A percentile compares a stretch with the other conserved stretches of the same genome.
Evolutionary conservation across 306 rosid species (phyloP).

Genomic region (Ochetophila trinervis): DNA sequence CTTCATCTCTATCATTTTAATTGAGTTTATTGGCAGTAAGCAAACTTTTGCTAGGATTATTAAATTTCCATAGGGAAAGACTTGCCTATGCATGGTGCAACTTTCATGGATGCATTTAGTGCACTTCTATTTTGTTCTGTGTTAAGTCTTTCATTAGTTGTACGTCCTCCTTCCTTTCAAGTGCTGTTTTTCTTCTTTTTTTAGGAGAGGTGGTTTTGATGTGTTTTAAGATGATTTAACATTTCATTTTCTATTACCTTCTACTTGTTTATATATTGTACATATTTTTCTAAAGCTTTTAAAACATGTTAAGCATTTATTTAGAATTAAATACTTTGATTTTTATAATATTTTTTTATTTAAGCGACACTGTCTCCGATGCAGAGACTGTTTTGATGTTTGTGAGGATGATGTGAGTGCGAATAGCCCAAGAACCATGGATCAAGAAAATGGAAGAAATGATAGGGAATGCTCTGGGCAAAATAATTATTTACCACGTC

Average conservation of each 20-base stretch:
- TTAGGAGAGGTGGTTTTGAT: too few relatives aligned
- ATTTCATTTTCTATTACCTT: neutral
- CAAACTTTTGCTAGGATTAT: neutral
- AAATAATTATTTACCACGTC: constrained; percentile 40
- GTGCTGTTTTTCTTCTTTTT: neutral
- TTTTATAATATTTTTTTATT: constrained; percentile 7
- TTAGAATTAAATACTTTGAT: neutral
- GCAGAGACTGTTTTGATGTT: constrained; percentile 83
- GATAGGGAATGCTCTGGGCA: constrained; percentile 52
- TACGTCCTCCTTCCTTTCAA: neutral
- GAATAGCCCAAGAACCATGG: constrained; percentile 46
- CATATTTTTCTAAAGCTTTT: neutral
- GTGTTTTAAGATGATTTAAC: too few relatives aligned
- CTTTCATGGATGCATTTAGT: neutral
- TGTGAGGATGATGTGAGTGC: constrained; percentile 53
- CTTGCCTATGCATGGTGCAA: neutral
- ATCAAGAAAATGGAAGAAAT: constrained; percentile 53
- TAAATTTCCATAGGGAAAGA: neutral
- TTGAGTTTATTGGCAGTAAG: neutral
- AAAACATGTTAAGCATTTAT: neutral
- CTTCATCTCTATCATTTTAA: neutral
- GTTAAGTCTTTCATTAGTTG: neutral
- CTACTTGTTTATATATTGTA: neutral
- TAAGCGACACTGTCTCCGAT: constrained; percentile 19
- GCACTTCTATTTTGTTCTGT: neutral